These are phyloP conservation scores for Meira nashicola DNA, from an alignment of 1,284 basidiomycete genomes.

Conservation along the genomic window DNA sequence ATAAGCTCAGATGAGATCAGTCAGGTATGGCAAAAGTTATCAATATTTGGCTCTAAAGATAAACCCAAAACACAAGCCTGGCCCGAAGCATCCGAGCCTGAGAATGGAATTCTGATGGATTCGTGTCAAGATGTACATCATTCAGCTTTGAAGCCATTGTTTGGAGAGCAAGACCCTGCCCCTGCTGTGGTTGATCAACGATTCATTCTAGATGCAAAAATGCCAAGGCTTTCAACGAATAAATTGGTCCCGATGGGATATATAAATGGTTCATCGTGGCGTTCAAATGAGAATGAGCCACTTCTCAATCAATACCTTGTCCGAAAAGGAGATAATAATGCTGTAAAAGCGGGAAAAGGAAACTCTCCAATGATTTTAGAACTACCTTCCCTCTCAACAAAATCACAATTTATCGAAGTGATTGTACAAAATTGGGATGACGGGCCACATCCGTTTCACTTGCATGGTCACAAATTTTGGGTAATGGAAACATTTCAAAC, in stretches of 20 bases:
- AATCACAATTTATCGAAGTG: constrained; percentile 29
- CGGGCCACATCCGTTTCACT: constrained; percentile 57
- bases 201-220: constrained; percentile 15
- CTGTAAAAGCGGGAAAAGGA: no score
- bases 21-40: no score
- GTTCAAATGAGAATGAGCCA: no score
- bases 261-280: constrained; percentile 23
- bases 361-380: no score
- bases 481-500: constrained; percentile 48
- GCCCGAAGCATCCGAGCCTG: not conserved
- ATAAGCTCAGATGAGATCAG: not conserved
- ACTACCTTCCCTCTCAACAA: not conserved
- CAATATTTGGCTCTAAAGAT: no score
- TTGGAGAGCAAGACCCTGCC: constrained; percentile 16
- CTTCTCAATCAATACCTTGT: no score
- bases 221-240: constrained; percentile 17
- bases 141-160: constrained; percentile 15
- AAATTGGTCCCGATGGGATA: constrained; percentile 20
- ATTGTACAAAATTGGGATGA: constrained; percentile 54
- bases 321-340: no score
- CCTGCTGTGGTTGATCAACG: constrained; percentile 17
- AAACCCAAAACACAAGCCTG: not conserved
- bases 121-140: constrained; percentile 22
- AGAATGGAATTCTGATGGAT: not conserved
- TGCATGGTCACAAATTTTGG: constrained; percentile 55